These are phyloP conservation scores for Aspergillus tamarii DNA, from an alignment of 2,329 filamentous ascomycete genomes.

Conservation along the genomic window DNA sequence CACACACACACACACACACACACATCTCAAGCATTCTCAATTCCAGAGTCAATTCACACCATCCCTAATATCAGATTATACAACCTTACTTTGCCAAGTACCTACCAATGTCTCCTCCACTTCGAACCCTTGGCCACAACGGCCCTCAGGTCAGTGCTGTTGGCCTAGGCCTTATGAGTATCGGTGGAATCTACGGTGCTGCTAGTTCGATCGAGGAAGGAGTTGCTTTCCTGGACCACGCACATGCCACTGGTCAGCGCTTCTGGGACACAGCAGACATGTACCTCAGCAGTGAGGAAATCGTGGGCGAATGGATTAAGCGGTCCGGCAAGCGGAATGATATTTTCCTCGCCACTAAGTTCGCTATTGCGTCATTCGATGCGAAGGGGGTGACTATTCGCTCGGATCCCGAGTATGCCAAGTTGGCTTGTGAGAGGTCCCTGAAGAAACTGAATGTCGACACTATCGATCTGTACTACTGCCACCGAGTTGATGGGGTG, in stretches of 20 bases:
- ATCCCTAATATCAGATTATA: too few species aligned
- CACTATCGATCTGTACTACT: conserved; percentile 50
- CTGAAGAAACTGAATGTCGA: conserved; percentile 41
- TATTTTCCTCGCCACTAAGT: conserved; percentile 48
- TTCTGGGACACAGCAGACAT: conserved; percentile 29
- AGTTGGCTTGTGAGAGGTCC: conserved; percentile 38
- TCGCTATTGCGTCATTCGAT: conserved; percentile 29
- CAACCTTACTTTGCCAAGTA: too few species aligned
- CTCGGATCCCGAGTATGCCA: conserved; percentile 43
- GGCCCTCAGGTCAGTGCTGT: neutral
- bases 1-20: too few species aligned
- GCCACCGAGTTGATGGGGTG: conserved; percentile 47
- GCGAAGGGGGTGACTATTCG: conserved; percentile 26
- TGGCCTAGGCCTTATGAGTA: neutral
- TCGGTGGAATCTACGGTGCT: neutral
- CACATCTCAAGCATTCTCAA: too few species aligned
- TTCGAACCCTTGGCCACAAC: neutral
- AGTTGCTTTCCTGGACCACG: neutral
- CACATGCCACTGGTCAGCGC: neutral
- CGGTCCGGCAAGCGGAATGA: conserved; percentile 42
- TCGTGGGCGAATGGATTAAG: conserved; percentile 45
- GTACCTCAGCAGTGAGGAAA: conserved; percentile 33
- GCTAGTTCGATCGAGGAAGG: neutral
- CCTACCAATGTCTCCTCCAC: neutral
- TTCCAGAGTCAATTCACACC: too few species aligned